phyloP scores from a whole-genome alignment of 1,284 basidiomycete genomes.

The Rhizoctonia solani region DNA sequence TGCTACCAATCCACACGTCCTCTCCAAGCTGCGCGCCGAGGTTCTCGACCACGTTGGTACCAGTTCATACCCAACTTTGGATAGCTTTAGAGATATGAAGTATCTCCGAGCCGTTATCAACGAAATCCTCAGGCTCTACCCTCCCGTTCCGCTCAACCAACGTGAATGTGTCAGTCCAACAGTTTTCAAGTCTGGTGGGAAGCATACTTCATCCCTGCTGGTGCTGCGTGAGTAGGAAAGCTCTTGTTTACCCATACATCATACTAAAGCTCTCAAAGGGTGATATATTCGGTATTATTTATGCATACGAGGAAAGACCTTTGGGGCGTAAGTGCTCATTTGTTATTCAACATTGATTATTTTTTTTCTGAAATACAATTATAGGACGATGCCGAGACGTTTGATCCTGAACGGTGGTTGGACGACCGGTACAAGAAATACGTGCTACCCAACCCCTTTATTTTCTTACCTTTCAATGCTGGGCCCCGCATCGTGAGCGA shows the following conservation, averaged over 20 bases:
- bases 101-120: slow-evolving; percentile 64
- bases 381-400: slow-evolving; percentile 48
- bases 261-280: slow-evolving; percentile 44
- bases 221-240: slow-evolving; percentile 23
- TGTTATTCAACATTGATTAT: neutral
- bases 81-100: slow-evolving; percentile 60
- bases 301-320: slow-evolving; percentile 42
- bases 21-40: slow-evolving; percentile 57
- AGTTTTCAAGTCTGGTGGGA: slow-evolving; percentile 39
- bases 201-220: slow-evolving; percentile 47
- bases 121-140: slow-evolving; percentile 55
- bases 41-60: slow-evolving; percentile 56
- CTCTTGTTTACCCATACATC: slow-evolving; percentile 25
- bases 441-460: slow-evolving; percentile 59
- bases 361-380: no score
- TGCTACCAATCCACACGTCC: slow-evolving; percentile 54
- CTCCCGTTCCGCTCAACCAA: slow-evolving; percentile 50
- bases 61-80: slow-evolving; percentile 54
- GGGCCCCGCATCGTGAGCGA: slow-evolving; percentile 52
- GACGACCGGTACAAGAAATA: slow-evolving; percentile 57
- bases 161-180: slow-evolving; percentile 2
- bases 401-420: slow-evolving; percentile 64
- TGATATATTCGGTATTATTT: slow-evolving; percentile 38
- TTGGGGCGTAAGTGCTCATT: slow-evolving; percentile 41
- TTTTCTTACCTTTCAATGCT: slow-evolving; percentile 64